Conservation (phyloP, 306 rosid species). For the Lagenaria siceraria region DNA sequence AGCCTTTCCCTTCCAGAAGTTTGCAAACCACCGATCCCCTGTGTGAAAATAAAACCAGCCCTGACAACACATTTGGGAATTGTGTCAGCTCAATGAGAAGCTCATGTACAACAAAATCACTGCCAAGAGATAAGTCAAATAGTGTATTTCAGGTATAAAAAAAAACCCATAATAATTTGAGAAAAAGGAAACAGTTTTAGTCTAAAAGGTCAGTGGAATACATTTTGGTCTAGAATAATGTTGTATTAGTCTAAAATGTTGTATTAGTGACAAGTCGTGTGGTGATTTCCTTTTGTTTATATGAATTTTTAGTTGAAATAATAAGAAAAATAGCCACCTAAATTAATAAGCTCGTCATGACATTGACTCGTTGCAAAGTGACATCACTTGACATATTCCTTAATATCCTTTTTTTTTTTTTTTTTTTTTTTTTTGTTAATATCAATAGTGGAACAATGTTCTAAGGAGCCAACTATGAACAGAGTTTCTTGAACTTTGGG, state of each 20-base stretch:
- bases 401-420: too few relatives aligned
- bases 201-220: neutral
- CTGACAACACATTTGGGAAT: conserved; percentile 23
- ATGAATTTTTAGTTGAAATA: neutral
- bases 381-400: neutral
- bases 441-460: neutral
- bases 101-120: neutral
- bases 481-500: neutral
- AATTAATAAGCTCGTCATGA: neutral
- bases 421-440: too few relatives aligned
- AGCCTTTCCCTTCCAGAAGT: conserved; percentile 99
- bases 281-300: neutral
- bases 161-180: neutral
- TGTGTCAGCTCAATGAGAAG: neutral
- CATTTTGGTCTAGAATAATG: neutral
- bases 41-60: conserved; percentile 94
- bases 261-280: neutral
- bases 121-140: neutral
- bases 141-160: neutral
- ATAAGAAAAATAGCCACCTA: neutral
- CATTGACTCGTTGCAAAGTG: neutral
- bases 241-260: neutral
- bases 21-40: conserved; percentile 87
- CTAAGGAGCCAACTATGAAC: neutral
- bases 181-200: neutral